Conservation (phyloP, 2,329 filamentous ascomycete genomes). For the Clonostachys rosea region DNA sequence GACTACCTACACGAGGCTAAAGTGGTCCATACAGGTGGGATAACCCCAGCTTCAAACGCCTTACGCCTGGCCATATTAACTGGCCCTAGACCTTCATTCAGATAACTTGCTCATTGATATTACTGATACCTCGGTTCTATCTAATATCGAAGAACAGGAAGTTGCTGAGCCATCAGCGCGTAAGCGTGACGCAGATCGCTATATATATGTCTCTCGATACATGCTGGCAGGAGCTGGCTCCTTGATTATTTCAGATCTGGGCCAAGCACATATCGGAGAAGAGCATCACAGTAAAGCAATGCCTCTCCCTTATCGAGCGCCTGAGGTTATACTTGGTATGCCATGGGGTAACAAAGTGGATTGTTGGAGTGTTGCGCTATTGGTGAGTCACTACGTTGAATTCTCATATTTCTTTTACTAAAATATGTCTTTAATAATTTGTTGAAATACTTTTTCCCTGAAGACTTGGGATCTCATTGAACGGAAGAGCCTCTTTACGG, state of each 20-base stretch:
- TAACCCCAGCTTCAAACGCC: too few relatives aligned
- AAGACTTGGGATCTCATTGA: conserved; percentile 18
- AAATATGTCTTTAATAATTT: background rate
- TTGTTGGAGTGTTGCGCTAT: conserved; percentile 25
- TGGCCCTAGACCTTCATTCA: conserved; percentile 22
- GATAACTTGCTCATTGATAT: conserved; percentile 28
- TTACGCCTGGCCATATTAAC: background rate
- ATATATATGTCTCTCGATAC: conserved; percentile 22
- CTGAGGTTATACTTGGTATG: conserved; percentile 28
- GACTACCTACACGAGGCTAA: conserved; percentile 15
- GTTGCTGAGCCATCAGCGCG: conserved; percentile 17
- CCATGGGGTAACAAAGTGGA: conserved; percentile 24
- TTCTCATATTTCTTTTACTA: background rate
- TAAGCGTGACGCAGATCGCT: conserved; percentile 15
- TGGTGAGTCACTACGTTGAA: conserved; percentile 13
- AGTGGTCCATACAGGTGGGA: conserved; percentile 18
- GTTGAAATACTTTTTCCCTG: background rate
- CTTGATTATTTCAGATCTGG: conserved; percentile 25
- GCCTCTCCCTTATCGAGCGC: conserved; percentile 22
- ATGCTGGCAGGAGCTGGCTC: conserved; percentile 20
- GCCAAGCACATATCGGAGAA: conserved; percentile 24
- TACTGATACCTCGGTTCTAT: conserved; percentile 18
- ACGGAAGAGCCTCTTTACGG: conserved; percentile 9
- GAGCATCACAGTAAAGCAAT: conserved; percentile 14
- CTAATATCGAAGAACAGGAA: conserved; percentile 21